Base-by-base conservation (phyloP, 2,329 filamentous ascomycete genomes). In the Pyrenophora seminiperda region DNA sequence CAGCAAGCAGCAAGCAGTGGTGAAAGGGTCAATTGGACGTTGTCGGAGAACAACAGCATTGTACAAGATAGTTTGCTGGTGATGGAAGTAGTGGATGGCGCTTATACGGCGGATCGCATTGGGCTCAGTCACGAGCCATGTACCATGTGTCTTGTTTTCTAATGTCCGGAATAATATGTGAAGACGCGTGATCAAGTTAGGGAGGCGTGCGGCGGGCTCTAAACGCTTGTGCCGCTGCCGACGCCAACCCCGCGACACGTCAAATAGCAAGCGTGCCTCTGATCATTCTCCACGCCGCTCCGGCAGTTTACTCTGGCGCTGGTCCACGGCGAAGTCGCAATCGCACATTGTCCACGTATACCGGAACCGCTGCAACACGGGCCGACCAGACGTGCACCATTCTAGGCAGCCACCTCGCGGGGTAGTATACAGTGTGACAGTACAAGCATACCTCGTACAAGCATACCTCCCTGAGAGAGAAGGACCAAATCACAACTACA, bases 321-420 rank as follows among this genome's bases (percentile, higher is more conserved):
- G 53, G 54, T 54, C 45, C 17, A 47, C 51, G 37, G 27, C 45
- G 19, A 41, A 52, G 47, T 46, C 52, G 54, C 52, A 40, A 53
- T 43, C 42, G 36, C 51, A 46, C 40, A 24, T 22, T 31, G 33
- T 14, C n/a, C 24, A 34, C 30, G 7, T 27, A 22, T 20, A 44
- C 9, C 39, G 39, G 18, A 19, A 44, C 9, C 39, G 39, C 49
- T 51, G 56, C 48, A 52, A 56, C 43, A 51, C 41, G 17, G 49
- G 50, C 46, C 31, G n/a, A 31, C 2, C 30, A 38, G 27, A 61
- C 36, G 45, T 61, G 42, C 53, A 43, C 53, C 53, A 47, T 59
- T 50, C 53, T 55, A 67, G 64, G 62, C 64, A 65, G 36, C 62
- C 33, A 41, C 33, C 40, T 47, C 47, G 54, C 45, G 56, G 60